Evolutionary conservation across 768 basidiomycete genomes (phyloP).

Genomic region (Boletus sp.): DNA sequence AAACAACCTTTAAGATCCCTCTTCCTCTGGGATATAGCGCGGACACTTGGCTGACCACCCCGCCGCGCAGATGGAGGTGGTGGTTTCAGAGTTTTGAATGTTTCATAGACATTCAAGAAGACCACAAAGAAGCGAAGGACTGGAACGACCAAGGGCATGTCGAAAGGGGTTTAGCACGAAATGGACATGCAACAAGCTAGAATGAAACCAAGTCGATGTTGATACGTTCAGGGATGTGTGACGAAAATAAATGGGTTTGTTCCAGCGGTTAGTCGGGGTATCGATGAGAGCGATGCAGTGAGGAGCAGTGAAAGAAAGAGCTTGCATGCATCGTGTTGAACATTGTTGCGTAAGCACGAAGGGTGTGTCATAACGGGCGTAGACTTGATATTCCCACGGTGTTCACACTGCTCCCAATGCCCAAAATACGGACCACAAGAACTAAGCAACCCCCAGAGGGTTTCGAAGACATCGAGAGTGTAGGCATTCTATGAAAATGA

Average conservation of each 20-base stretch:
- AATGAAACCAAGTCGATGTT: not conserved
- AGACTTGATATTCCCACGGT: constrained; percentile 18
- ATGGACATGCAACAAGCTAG: constrained; percentile 7
- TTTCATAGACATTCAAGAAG: constrained; percentile 78
- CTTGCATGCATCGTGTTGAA: constrained; percentile 11
- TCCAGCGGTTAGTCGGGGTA: constrained; percentile 6
- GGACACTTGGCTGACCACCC: constrained; percentile 59
- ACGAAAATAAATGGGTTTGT: constrained; percentile 6
- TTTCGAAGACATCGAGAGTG: constrained; percentile 88
- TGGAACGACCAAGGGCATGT: constrained; percentile 69
- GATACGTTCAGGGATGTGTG: constrained; percentile 1
- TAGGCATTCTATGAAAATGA: constrained; percentile 32
- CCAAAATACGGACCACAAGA: constrained; percentile 88
- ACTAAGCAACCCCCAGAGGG: constrained; percentile 96
- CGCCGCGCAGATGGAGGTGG: constrained; percentile 52
- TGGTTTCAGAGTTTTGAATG: constrained; percentile 77
- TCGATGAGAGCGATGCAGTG: constrained; percentile 17
- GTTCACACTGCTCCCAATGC: constrained; percentile 53
- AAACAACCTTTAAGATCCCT: constrained; percentile 83
- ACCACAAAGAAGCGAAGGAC: constrained; percentile 67
- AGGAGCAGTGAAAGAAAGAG: not conserved
- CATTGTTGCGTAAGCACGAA: constrained; percentile 22
- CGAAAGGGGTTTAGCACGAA: constrained; percentile 3
- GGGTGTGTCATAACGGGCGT: not conserved
- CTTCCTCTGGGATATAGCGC: constrained; percentile 73